A percentile compares a stretch with the other conserved stretches of the same genome.
phyloP scores from a whole-genome alignment of 768 basidiomycete species.

The Hysterangium stoloniferum region DNA sequence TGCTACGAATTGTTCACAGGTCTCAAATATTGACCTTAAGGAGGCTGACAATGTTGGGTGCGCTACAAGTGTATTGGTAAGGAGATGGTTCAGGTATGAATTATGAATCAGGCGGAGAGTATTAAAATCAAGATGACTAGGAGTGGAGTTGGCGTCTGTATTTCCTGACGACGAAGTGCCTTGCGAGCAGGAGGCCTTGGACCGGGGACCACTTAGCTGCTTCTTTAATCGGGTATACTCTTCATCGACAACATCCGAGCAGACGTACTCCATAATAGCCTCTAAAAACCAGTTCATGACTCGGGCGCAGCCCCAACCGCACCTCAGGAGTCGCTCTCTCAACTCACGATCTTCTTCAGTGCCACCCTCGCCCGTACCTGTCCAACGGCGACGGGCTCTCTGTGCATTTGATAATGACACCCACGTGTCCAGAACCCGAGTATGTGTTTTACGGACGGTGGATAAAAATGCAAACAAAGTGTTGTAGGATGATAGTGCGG shows the following conservation, averaged over 20 bases:
- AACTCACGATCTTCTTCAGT: conserved; percentile 61
- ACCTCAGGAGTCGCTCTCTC: conserved; percentile 58
- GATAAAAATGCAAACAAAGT: conserved; percentile 77
- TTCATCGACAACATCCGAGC: conserved; percentile 84
- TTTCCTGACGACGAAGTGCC: background rate
- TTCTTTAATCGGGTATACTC: conserved; percentile 71
- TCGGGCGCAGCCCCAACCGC: conserved; percentile 80
- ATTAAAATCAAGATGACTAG: conserved; percentile 65
- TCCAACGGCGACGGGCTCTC: conserved; percentile 78
- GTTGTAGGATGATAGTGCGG: conserved; percentile 68
- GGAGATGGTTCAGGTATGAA: conserved; percentile 69
- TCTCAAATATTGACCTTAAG: conserved; percentile 66
- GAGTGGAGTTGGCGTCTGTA: background rate
- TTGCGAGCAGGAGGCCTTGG: background rate
- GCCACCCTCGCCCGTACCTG: conserved; percentile 80
- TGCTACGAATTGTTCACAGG: conserved; percentile 81
- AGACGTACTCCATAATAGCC: conserved; percentile 72
- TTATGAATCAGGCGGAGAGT: conserved; percentile 77
- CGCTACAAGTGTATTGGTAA: conserved; percentile 72
- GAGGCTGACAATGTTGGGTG: conserved; percentile 54
- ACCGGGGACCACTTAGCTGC: conserved; percentile 28
- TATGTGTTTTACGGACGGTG: conserved; percentile 78
- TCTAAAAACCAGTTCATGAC: conserved; percentile 93
- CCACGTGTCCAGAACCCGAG: conserved; percentile 76
- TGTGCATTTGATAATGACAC: conserved; percentile 78